Evolutionary conservation across 306 rosid genomes (phyloP), one percentile per base, ranked within the genome.

Genomic region (Argentina anserina): DNA sequence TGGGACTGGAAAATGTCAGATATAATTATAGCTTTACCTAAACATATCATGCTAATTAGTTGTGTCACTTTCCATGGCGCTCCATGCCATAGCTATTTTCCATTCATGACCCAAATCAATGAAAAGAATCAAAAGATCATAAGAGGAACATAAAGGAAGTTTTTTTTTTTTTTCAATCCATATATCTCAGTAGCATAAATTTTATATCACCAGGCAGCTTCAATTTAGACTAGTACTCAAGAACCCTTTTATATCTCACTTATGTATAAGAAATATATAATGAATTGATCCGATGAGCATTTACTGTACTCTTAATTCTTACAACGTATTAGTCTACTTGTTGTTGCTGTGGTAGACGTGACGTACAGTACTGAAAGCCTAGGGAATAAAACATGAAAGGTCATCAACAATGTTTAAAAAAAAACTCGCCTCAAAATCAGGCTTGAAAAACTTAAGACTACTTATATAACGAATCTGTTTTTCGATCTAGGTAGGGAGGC

Each of bases 1-100:
- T 59, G 65, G 60, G 60, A 53, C 60, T 58, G 13, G 62, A 26
- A 9, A 25, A 31, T 17, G 66, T 61, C 66, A 60, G 65, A 60
- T 14, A 18, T 0, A 6, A 4, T 6, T 3, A 29, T 13, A 59
- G 37, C 65, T 59, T 59, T 60, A 58, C 20, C 36, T 14, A 58
- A 6, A 58, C 26, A 28, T 56, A 17, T 3, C 34, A 26, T 52
- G 60, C 31, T 23, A 53, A 28, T 58, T 58, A 58, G n/a, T 28
- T 13, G 1, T 15, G 64, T 29, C 64, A 59, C 33, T 59, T 28
- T 56, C 34, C 62, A 53, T n/a, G n/a, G n/a, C n/a, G n/a, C n/a
- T 37, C 40, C 40, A 40, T 40, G 42, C 42, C 42, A 9, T 40
- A 40, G 8, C 42, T 7, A 40, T 40, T 56, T 3, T 56, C 18